These are phyloP conservation scores for Nemania abortiva DNA, from an alignment of 2,329 filamentous ascomycete genomes.

Conservation along the genomic window DNA sequence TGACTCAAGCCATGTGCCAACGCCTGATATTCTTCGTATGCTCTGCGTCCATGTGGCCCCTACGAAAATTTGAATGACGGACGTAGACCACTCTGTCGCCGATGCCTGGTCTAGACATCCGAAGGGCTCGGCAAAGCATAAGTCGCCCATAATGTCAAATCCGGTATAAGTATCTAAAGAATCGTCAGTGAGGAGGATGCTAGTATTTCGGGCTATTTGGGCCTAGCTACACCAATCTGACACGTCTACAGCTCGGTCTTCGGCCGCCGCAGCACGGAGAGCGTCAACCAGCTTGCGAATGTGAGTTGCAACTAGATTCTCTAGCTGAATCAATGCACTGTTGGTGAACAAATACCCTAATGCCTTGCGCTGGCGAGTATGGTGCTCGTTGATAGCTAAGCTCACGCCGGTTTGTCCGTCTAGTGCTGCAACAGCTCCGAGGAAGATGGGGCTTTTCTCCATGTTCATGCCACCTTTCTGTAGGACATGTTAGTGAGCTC, in stretches of 20 bases:
- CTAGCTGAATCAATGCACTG: conserved; percentile 43
- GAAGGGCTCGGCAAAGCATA: conserved; percentile 47
- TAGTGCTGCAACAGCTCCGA: conserved; percentile 41
- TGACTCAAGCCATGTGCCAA: conserved; percentile 44
- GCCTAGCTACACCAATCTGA: conserved; percentile 43
- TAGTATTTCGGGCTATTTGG: neutral
- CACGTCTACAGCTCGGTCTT: conserved; percentile 40
- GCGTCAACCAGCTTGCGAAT: conserved; percentile 43
- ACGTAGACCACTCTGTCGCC: conserved; percentile 42
- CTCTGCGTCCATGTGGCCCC: conserved; percentile 45
- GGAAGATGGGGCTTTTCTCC: conserved; percentile 48
- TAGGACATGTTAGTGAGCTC: neutral
- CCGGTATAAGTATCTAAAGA: conserved; percentile 38
- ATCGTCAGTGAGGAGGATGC: neutral
- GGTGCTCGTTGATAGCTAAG: conserved; percentile 39
- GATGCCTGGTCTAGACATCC: conserved; percentile 44
- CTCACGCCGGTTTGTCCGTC: conserved; percentile 40
- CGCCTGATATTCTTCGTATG: conserved; percentile 46
- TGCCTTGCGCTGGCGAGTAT: conserved; percentile 47
- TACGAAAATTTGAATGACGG: conserved; percentile 44
- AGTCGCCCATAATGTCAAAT: conserved; percentile 46
- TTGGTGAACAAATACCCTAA: conserved; percentile 47
- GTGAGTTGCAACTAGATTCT: conserved; percentile 43
- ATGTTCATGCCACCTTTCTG: conserved; percentile 43
- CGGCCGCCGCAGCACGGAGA: conserved; percentile 28